A percentile compares a stretch with the other conserved stretches of the same genome.
Evolutionary conservation across 805 yeast species (phyloP).

Genomic region (Saccharomycopsis sp.): DNA sequence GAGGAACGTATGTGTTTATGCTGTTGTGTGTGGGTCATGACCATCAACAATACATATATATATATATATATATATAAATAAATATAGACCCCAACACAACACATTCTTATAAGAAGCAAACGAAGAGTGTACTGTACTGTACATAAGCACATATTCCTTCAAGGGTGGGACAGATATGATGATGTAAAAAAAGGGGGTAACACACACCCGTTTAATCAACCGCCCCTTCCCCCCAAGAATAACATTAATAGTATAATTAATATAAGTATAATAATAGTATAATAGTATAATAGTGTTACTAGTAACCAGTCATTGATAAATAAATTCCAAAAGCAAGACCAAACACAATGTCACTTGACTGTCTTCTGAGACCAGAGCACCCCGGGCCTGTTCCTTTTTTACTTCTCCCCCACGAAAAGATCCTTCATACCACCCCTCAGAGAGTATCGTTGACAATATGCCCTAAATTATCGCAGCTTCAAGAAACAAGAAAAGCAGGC

Average conservation of each 20-base stretch:
- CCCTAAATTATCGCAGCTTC: no score
- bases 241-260: background rate
- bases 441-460: conserved; percentile 12
- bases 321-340: background rate
- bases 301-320: background rate
- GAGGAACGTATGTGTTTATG: no score
- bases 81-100: no score
- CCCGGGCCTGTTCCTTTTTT: conserved; percentile 12
- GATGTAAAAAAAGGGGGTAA: background rate
- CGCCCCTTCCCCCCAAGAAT: background rate
- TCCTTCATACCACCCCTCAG: conserved; percentile 9
- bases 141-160: no score
- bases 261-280: background rate
- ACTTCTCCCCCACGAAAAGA: conserved; percentile 9
- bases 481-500: no score
- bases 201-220: background rate
- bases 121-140: no score
- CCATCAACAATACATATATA: no score
- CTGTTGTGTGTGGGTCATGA: no score
- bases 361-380: conserved; percentile 3
- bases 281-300: no score
- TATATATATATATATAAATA: no score
- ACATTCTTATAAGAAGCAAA: no score
- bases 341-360: conserved; percentile 17
- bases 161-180: no score